Evolutionary conservation across 1,139 yeast genomes (phyloP).

Genomic region (Candida frijolesensis): DNA sequence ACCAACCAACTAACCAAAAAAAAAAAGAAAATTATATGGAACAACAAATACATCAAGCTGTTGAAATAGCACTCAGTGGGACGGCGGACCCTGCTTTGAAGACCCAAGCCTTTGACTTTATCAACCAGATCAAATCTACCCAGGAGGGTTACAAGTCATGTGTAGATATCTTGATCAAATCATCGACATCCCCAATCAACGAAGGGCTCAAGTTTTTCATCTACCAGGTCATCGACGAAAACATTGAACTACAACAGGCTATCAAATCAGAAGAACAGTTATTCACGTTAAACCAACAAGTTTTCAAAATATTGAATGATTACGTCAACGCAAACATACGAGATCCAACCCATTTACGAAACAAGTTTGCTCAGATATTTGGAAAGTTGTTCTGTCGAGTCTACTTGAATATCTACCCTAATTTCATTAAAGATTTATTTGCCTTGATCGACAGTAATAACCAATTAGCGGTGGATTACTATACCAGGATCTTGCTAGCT

Average conservation of each 20-base stretch:
- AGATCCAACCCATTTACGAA: conserved; percentile 69
- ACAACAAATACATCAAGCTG: conserved; percentile 90
- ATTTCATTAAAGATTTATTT: conserved; percentile 66
- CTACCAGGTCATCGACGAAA: conserved; percentile 76
- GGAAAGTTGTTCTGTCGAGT: conserved; percentile 69
- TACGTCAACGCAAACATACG: conserved; percentile 30
- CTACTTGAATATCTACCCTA: conserved; percentile 64
- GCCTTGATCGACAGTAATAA: conserved; percentile 19
- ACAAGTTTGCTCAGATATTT: conserved; percentile 76
- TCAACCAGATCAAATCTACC: conserved; percentile 74
- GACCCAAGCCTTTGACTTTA: conserved; percentile 81
- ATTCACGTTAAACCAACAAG: conserved; percentile 41
- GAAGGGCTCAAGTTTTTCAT: conserved; percentile 73
- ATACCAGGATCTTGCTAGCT: conserved; percentile 68
- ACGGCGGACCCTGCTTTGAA: conserved; percentile 69
- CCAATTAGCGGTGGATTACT: conserved; percentile 67
- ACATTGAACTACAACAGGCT: conserved; percentile 46
- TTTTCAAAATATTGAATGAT: conserved; percentile 40
- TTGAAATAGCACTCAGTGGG: conserved; percentile 82
- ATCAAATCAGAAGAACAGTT: conserved; percentile 42
- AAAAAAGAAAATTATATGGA: conserved; percentile 55
- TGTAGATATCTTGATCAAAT: conserved; percentile 54
- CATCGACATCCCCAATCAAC: conserved; percentile 28
- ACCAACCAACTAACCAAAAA: neutral
- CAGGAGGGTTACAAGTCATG: conserved; percentile 82